A percentile compares a stretch with the other conserved stretches of the same genome.
Evolutionary conservation across 257 asterid species (phyloP).

Genomic region (Fraxinus americana): DNA sequence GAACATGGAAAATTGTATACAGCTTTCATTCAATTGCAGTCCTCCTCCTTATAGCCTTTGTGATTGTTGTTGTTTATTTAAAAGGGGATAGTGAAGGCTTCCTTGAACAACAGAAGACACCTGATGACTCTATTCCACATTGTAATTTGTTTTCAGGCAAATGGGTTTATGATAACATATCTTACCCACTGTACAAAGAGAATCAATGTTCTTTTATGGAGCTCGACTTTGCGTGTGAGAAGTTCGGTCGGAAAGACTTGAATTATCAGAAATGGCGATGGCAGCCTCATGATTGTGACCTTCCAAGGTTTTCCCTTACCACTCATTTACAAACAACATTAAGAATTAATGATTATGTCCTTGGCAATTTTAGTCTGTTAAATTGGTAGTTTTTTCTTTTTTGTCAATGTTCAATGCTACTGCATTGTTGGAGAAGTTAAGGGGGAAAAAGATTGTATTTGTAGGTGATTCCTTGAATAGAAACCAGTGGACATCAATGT

Average conservation of each 20-base stretch:
- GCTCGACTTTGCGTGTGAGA: conserved; percentile 46
- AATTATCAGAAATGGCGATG: conserved; percentile 48
- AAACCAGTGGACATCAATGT: conserved; percentile 45
- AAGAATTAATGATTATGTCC: not conserved
- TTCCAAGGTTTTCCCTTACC: conserved; percentile 38
- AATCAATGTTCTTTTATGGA: conserved; percentile 38
- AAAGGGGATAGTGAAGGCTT: not conserved
- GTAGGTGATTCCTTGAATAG: conserved; percentile 53
- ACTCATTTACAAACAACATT: not conserved
- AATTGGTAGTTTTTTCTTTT: not conserved
- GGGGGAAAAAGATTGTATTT: conserved; percentile 42
- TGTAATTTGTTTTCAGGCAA: conserved; percentile 41
- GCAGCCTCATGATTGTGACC: conserved; percentile 49
- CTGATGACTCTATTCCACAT: not conserved
- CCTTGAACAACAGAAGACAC: not conserved
- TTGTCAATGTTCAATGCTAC: conserved; percentile 41
- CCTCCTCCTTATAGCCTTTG: not conserved
- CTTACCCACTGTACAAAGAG: conserved; percentile 39
- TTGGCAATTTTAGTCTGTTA: not conserved
- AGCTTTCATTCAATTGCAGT: conserved; percentile 19
- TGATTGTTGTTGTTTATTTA: conserved; percentile 13
- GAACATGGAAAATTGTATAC: not conserved
- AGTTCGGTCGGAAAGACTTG: conserved; percentile 37
- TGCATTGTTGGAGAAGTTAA: conserved; percentile 30
- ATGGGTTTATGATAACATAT: conserved; percentile 39